Evolutionary conservation across 2,329 filamentous ascomycete species (phyloP).

Genomic region (Colletotrichum tropicale): DNA sequence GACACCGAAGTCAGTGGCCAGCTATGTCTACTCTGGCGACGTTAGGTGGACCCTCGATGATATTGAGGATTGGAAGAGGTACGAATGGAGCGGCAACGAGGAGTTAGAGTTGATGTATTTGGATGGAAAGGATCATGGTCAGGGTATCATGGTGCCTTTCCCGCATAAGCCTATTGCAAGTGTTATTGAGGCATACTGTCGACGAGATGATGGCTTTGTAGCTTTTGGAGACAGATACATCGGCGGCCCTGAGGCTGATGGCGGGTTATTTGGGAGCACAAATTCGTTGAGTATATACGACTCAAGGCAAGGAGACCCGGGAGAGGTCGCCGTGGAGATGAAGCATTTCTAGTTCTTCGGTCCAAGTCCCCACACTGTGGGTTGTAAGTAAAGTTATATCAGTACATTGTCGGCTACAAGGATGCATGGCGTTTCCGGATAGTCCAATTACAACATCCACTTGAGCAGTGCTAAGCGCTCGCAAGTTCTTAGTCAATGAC

Average conservation of each 20-base stretch:
- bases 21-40: constrained; percentile 25
- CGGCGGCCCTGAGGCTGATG: background rate
- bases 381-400: background rate
- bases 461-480: background rate
- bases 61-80: background rate
- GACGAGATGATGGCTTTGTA: constrained; percentile 5
- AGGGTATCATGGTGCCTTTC: constrained; percentile 16
- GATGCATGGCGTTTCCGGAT: background rate
- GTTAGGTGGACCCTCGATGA: constrained; percentile 14
- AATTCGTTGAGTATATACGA: background rate
- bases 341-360: background rate
- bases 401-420: background rate
- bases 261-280: background rate
- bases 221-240: constrained; percentile 9
- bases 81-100: constrained; percentile 25
- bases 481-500: background rate
- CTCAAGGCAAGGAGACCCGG: background rate
- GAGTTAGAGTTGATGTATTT: constrained; percentile 28
- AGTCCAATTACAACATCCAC: fast-evolving
- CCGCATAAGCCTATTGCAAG: background rate
- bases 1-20: constrained; percentile 22
- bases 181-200: constrained; percentile 15
- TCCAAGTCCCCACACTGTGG: background rate
- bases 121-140: constrained; percentile 26
- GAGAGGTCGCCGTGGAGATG: background rate